Conservation (phyloP, 306 rosid species). For the Lablab purpureus region DNA sequence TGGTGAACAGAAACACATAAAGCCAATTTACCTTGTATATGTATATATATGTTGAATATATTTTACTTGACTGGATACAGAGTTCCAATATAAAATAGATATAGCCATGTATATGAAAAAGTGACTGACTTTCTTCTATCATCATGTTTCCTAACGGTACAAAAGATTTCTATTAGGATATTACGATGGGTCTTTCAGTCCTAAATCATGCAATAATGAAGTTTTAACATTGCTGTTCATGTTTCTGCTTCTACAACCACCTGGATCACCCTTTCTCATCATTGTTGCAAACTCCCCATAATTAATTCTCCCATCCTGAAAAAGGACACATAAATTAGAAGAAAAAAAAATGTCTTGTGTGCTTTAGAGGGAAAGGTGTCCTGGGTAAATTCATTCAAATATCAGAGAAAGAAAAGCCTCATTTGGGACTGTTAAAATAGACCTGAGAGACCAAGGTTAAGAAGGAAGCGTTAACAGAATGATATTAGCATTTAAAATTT, state of each 20-base stretch:
- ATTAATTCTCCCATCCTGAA: conserved; percentile 90
- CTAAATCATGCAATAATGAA: conserved; percentile 75
- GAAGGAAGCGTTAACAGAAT: not conserved
- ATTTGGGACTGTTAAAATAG: not conserved
- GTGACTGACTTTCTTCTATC: conserved; percentile 36
- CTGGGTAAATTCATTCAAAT: not conserved
- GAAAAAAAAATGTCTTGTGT: not conserved
- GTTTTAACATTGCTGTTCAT: conserved; percentile 68
- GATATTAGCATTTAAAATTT: not conserved
- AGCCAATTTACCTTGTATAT: not conserved
- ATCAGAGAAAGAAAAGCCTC: not conserved
- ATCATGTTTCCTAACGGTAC: conserved; percentile 48
- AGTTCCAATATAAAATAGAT: not conserved
- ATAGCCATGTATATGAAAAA: conserved; percentile 34
- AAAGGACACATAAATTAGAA: not conserved
- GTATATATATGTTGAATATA: not conserved
- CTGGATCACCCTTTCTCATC: conserved; percentile 81
- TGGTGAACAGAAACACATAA: not conserved
- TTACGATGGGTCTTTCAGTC: conserved; percentile 58
- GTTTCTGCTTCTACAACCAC: conserved; percentile 64
- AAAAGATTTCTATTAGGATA: conserved; percentile 41
- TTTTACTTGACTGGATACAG: not conserved
- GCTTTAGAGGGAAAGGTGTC: not conserved
- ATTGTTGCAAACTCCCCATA: conserved; percentile 88
- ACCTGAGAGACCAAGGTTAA: not conserved